These are phyloP conservation scores for Melaleuca alternifolia DNA, from an alignment of 345 rosid species.

Conservation along the genomic window DNA sequence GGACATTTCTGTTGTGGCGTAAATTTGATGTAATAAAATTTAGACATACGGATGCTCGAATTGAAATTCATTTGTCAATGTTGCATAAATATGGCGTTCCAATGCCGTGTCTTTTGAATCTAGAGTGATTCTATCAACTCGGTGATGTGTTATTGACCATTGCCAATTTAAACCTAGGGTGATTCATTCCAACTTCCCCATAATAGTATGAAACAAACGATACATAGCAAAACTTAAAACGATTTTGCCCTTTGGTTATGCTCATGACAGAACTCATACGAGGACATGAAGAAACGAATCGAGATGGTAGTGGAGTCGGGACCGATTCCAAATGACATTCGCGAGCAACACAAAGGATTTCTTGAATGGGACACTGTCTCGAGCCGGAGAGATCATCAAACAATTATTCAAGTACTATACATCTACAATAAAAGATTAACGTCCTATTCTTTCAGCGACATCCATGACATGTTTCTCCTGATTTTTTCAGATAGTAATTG, in stretches of 20 bases:
- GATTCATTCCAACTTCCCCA: neutral
- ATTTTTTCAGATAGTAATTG: neutral
- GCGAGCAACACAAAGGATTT: conserved; percentile 15
- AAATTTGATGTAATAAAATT: neutral
- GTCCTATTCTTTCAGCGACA: neutral
- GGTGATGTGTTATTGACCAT: neutral
- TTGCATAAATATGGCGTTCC: neutral
- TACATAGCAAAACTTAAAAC: neutral
- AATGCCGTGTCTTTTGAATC: neutral
- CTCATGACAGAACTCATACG: conserved; percentile 14
- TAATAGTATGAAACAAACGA: neutral
- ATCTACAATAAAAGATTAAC: neutral
- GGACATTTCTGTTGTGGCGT: neutral
- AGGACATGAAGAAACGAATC: conserved; percentile 17
- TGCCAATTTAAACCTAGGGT: neutral
- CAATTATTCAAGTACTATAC: conserved; percentile 22
- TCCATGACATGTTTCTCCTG: neutral
- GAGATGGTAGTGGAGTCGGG: conserved; percentile 13
- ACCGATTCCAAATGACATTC: conserved; percentile 12
- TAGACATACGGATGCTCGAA: neutral
- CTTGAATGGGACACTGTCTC: conserved; percentile 15
- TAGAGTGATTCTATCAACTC: neutral
- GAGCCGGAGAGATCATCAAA: conserved; percentile 17
- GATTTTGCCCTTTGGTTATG: neutral
- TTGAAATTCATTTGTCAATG: neutral